Evolutionary conservation across 768 basidiomycete genomes (phyloP), one percentile per base, ranked within the genome.

Genomic region (Coprinopsis strossmayeri): DNA sequence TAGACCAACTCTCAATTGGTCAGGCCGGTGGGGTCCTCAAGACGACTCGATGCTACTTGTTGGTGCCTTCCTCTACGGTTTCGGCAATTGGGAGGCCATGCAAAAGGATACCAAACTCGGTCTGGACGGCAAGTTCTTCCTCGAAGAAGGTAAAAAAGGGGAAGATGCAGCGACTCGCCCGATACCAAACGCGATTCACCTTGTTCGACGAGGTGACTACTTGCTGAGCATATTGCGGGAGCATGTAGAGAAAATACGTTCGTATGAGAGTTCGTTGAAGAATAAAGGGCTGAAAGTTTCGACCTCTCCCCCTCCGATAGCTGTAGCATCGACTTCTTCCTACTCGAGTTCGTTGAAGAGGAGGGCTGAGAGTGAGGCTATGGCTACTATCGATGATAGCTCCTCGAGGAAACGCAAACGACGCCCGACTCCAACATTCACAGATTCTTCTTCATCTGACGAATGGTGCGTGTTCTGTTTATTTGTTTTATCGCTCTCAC

Each of bases 31-130:
- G 96, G 84, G 82, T 15, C 80, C 86, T 26, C 79, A 82, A 53
- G 93, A 98, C 56, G 96, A 99, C 64, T 84, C 94, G 2, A 90
- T 93, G 82, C 75, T 99, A 15, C 78, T 99, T 30, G 85, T 97
- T 40, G 96, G 96, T 28, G 91, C 96, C 9, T 97, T 77, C 72
- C 59, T 86, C 17, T 87, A 98, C 57, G 96, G 96, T 17, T 95
- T 98, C 61, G 95, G 94, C 12, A 90, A 87, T 60, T 99, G 96
- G 96, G 96, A 98, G 61, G 77, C 79, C 21, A 98, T 98, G 76
- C 79, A 82, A 48, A 90, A 93, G 68, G 96, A 99, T 62, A 64
- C 79, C 11, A 79, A 79, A 51, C 81, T 99, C 11, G 81, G 82
- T 1, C 74, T 99, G 12, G 78, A 82, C 1, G 91, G 87, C 64